Evolutionary conservation across 495 filamentous ascomycete genomes (phyloP), one percentile per base, ranked within the genome.

Genomic region (Clohesyomyces aquaticus): DNA sequence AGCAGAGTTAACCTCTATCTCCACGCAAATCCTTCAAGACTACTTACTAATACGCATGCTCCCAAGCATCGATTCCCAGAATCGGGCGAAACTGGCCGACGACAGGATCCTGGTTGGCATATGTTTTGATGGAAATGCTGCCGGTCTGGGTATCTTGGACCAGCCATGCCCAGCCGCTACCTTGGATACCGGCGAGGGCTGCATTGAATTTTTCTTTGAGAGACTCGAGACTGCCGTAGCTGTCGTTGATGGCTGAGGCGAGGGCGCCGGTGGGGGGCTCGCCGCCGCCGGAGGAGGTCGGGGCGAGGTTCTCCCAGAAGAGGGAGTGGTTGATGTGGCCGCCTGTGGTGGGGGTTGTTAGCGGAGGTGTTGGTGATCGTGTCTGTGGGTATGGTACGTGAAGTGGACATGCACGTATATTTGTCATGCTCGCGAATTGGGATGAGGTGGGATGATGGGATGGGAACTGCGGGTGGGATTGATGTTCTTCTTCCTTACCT

Each of bases 51-150:
- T 85, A 91, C 63, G 86, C 85, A 80, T 93, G 91, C 79, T 98
- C 94, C 94, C 94, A 98, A 72, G 94, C 95, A 80, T 98, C 94
- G 71, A 98, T 88, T 14, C 95, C 94, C 29, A 98, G 82, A 50
- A 98, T 77, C 55, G 94, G 93, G 56, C 83, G 80, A 77, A 88
- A 96, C 63, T 91, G 90, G 19, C 89, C 89, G 11, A 96, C 86
- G 29, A 97, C 91, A 2, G 94, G 90, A 73, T 98, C 95, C 76
- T 98, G 94, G 80, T 98, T 88, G 83, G 91, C 83, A 82, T 92
- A 83, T 73, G 91, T 83, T 84, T 83, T 86, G 76, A 96, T 91
- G 61, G 78, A 76, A 55, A 96, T 78, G 64, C 78, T 83, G 8
- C 85, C 87, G 46, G 88, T 92, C 75, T 86, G 84, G 61, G 82